Evolutionary conservation across 1,284 basidiomycete genomes (phyloP), one percentile per base, ranked within the genome.

Genomic region (Fistulinella staudtii): DNA sequence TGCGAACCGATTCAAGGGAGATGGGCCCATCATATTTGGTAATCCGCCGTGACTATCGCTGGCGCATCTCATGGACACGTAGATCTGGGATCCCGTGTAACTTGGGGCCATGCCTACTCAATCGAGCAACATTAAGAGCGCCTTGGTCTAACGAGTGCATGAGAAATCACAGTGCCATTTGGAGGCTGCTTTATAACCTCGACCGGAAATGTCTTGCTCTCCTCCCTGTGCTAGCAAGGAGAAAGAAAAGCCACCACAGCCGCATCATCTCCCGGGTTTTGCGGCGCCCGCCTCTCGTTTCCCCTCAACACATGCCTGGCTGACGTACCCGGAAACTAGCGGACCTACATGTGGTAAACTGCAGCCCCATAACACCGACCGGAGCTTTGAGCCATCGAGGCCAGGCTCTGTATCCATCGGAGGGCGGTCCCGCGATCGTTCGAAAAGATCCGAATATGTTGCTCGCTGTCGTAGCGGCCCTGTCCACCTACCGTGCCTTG

Each of bases 261-360:
- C 24, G 11, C 34, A 53, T 56, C 55, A 43, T 29, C 54, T 56
- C 58, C 56, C 58, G 57, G 53, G 48, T 55, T 63, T 63, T 57
- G 51, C 51, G 57, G 60, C 28, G 35, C 41, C 45, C 25, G 17
- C 13, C 43, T 28, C 21, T 27, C 35, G n/a, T n/a, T n/a, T n/a
- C 29, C 39, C 33, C 15, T 27, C 20, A 22, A 22, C 6, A 23
- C 4, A 21, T 11, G 13, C 18, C 23, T 31, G 15, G 45, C 34
- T 56, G 36, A 46, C 49, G 29, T 2, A n/a, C 30, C 53, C n/a
- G 57, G 58, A 38, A 52, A 57, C 22, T 48, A 38, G 49, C 56
- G 54, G 45, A 21, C 17, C 11, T 53, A 8, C 55, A 57, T 53
- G 57, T 53, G 49, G 35, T 25, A 18, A 35, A 44, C 46, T 43